phyloP scores from a whole-genome alignment of 306 rosid genomes.

The Ormosia emarginata region DNA sequence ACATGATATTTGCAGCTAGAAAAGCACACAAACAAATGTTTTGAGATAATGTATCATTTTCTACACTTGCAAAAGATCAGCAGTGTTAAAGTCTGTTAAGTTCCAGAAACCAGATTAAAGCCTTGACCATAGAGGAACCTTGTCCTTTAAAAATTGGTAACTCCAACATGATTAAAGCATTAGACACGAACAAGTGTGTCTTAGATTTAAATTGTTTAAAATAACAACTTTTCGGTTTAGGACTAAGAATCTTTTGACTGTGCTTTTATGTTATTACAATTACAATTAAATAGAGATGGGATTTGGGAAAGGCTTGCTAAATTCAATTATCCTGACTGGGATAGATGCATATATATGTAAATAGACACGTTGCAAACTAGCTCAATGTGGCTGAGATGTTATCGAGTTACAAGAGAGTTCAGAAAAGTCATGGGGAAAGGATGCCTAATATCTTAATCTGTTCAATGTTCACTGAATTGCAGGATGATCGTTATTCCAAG shows the following conservation, averaged over 20 bases:
- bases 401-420: not conserved
- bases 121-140: not conserved
- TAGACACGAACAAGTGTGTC: not conserved
- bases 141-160: not conserved
- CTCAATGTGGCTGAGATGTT: not conserved
- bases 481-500: slow-evolving; percentile 92
- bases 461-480: slow-evolving; percentile 27
- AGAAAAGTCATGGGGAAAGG: not conserved
- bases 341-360: not conserved
- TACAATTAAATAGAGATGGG: not conserved
- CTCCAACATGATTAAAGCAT: not conserved
- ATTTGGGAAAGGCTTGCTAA: not conserved
- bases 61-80: not conserved
- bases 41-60: not conserved
- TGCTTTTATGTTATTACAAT: not conserved
- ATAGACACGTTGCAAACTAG: not conserved
- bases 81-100: not conserved
- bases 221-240: not conserved
- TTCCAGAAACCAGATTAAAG: not conserved
- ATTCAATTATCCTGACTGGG: not conserved
- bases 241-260: not conserved
- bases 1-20: not conserved
- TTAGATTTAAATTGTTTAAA: not conserved
- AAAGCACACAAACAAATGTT: not conserved
- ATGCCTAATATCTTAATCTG: slow-evolving; percentile 7